These are phyloP conservation scores for Meyerozyma sp. DNA, from an alignment of 1,139 yeast genomes.

Conservation along the genomic window DNA sequence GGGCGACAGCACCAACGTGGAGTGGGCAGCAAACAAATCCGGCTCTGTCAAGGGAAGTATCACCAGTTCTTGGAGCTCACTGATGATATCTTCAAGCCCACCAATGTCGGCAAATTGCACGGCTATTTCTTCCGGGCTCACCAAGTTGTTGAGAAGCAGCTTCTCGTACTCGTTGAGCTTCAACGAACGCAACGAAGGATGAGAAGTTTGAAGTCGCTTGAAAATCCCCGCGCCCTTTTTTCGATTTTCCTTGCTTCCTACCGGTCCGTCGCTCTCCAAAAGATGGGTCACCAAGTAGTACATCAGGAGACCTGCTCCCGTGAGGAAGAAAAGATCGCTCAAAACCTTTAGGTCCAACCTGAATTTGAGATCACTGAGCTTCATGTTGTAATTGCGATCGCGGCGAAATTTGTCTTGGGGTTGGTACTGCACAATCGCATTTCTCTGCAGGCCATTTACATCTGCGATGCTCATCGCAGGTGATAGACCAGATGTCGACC, in stretches of 20 bases:
- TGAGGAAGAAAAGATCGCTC: constrained; percentile 64
- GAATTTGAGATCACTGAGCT: constrained; percentile 15
- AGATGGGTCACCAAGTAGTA: constrained; percentile 65
- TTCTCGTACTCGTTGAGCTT: constrained; percentile 74
- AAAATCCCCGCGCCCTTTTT: constrained; percentile 63
- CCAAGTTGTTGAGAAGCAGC: constrained; percentile 67
- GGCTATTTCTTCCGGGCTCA: constrained; percentile 77
- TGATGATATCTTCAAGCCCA: constrained; percentile 76
- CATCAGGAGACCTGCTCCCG: constrained; percentile 81
- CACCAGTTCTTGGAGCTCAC: constrained; percentile 82
- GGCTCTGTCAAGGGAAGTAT: constrained; percentile 82
- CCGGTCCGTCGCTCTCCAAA: constrained; percentile 45
- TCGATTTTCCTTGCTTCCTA: constrained; percentile 59
- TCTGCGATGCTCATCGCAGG: constrained; percentile 1
- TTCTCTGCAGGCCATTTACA: neutral
- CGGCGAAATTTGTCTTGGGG: neutral
- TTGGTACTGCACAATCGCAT: neutral
- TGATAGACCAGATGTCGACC: constrained; percentile 1
- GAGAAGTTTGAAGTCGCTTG: constrained; percentile 49
- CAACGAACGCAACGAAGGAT: constrained; percentile 54
- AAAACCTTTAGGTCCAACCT: constrained; percentile 50
- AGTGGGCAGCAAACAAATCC: constrained; percentile 56
- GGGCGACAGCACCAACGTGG: constrained; percentile 75
- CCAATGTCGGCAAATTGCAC: constrained; percentile 80
- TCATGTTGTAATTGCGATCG: neutral